Evolutionary conservation across 257 asterid genomes (phyloP).

Genomic region (Solanum phureja): DNA sequence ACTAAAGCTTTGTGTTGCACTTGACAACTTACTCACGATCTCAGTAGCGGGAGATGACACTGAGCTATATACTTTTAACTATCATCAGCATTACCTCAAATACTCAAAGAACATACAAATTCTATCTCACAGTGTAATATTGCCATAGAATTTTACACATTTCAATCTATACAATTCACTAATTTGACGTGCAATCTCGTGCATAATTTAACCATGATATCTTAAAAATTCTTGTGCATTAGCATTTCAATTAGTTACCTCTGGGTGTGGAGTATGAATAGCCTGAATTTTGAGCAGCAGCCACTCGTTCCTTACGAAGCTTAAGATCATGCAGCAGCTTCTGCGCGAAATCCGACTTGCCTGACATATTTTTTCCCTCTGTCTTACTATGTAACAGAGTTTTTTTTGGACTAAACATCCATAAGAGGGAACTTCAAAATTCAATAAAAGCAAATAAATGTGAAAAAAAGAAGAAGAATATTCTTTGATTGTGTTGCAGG

Average conservation of each 20-base stretch:
- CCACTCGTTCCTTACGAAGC: slow-evolving; percentile 53
- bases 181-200: background rate
- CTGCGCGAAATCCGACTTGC: slow-evolving; percentile 77
- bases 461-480: slow-evolving; percentile 11
- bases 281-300: slow-evolving; percentile 37
- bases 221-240: background rate
- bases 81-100: background rate
- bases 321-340: slow-evolving; percentile 81
- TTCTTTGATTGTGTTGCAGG: slow-evolving; percentile 19
- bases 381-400: background rate
- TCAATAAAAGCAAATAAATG: background rate
- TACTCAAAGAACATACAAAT: background rate
- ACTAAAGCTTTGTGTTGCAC: no score
- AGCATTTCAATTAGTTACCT: slow-evolving; percentile 23
- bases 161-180: background rate
- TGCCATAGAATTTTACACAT: background rate
- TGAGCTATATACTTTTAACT: background rate
- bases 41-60: no score
- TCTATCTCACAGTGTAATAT: background rate
- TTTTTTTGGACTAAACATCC: background rate
- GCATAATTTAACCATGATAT: background rate
- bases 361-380: slow-evolving; percentile 24
- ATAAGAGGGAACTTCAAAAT: background rate
- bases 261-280: slow-evolving; percentile 31
- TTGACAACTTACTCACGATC: no score